Percentiles rank a stretch among this genome's conserved stretches.
phyloP scores from a whole-genome alignment of 257 asterid species.

The Nicotiana sylvestris region DNA sequence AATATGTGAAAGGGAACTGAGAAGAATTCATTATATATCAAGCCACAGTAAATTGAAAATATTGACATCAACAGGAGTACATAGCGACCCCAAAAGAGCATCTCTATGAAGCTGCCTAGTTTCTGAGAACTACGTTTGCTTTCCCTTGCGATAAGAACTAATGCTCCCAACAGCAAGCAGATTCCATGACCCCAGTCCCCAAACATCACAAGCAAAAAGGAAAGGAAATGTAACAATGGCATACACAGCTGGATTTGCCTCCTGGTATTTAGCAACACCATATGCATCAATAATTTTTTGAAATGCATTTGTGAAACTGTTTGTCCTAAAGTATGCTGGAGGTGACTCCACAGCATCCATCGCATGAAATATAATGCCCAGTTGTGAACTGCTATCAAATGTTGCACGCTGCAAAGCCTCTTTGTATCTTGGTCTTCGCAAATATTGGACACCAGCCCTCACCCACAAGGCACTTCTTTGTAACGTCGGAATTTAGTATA shows the following conservation, averaged over 20 bases:
- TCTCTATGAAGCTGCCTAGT: constrained; percentile 99
- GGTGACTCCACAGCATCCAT: constrained; percentile 86
- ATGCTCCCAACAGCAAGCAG: constrained; percentile 21
- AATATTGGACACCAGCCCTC: constrained; percentile 99
- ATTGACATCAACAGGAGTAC: constrained; percentile 85
- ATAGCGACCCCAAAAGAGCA: constrained; percentile 95
- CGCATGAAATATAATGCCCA: constrained; percentile 86
- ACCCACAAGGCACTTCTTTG: constrained; percentile 96
- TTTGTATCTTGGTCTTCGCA: constrained; percentile 76
- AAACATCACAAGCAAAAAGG: constrained; percentile 24
- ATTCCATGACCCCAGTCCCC: constrained; percentile 28
- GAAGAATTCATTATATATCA: constrained; percentile 95
- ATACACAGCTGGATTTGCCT: constrained; percentile 22
- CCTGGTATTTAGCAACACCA: constrained; percentile 32
- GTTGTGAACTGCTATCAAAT: constrained; percentile 89
- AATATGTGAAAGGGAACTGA: constrained; percentile 96
- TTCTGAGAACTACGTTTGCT: constrained; percentile 69
- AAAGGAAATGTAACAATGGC: constrained; percentile 21
- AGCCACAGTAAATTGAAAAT: constrained; percentile 93
- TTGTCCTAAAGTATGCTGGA: constrained; percentile 89
- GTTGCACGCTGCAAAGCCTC: constrained; percentile 94
- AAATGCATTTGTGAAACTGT: constrained; percentile 70
- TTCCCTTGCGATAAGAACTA: constrained; percentile 14
- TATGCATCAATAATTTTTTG: constrained; percentile 99
- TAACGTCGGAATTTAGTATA: constrained; percentile 95